A percentile compares a stretch with the other conserved stretches of the same genome.
Evolutionary conservation across 441 rosid genomes (phyloP).

Genomic region (Syzygium malaccense): DNA sequence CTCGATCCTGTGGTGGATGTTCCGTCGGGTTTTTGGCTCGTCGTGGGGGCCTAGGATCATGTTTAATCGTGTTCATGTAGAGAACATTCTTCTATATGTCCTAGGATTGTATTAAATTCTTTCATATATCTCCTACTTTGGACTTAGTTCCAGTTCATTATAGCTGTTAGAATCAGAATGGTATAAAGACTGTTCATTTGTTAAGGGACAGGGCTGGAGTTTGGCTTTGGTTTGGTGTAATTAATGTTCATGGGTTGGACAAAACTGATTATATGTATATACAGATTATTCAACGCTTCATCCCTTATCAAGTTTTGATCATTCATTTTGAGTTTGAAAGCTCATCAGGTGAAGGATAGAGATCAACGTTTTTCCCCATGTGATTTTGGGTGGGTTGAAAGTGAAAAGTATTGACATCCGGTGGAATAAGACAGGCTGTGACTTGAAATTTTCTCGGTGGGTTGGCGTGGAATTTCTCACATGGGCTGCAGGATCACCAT

Average conservation of each 20-base stretch:
- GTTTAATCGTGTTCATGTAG: not conserved
- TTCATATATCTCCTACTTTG: not conserved
- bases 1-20: not conserved
- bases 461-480: not conserved
- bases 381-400: not conserved
- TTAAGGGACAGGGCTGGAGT: not conserved
- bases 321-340: not conserved
- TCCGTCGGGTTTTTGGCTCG: not conserved
- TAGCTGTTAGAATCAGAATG: not conserved
- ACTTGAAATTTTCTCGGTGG: not conserved
- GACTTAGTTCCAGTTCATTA: not conserved
- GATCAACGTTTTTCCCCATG: not conserved
- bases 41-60: not conserved
- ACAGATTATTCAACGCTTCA: not conserved
- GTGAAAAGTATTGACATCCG: not conserved
- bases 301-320: not conserved
- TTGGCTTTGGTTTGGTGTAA: not conserved
- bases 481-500: not conserved
- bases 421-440: not conserved
- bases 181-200: not conserved
- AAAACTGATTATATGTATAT: not conserved
- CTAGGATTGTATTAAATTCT: not conserved
- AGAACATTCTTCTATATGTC: not conserved
- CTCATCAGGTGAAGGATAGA: not conserved
- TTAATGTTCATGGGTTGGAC: not conserved